Evolutionary conservation across 2,329 filamentous ascomycete genomes (phyloP).

Genomic region (Acephala macrosclerotiorum): DNA sequence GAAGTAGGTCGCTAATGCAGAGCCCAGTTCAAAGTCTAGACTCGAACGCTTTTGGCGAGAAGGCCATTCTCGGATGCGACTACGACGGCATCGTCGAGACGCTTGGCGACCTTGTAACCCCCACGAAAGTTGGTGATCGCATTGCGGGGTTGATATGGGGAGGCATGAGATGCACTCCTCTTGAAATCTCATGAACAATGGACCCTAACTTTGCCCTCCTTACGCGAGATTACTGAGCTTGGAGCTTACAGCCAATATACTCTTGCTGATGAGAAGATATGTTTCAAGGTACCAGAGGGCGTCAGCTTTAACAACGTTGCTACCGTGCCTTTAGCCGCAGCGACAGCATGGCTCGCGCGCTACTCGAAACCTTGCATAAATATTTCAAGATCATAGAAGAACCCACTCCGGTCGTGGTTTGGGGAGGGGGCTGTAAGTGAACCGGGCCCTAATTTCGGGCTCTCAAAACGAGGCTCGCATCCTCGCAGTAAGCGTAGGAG

Average conservation of each 20-base stretch:
- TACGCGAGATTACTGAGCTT: not conserved
- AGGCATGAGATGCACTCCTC: slow-evolving; percentile 35
- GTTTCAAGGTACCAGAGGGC: too few species aligned
- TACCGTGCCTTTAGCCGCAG: slow-evolving; percentile 48
- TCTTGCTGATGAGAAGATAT: too few species aligned
- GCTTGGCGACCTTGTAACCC: slow-evolving; percentile 43
- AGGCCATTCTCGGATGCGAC: slow-evolving; percentile 48
- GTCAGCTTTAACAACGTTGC: not conserved
- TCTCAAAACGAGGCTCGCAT: not conserved
- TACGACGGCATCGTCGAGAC: slow-evolving; percentile 47
- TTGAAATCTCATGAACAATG: not conserved
- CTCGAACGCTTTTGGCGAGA: slow-evolving; percentile 47
- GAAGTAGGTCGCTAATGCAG: too few species aligned
- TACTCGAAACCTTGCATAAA: slow-evolving; percentile 48
- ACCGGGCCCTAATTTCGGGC: not conserved
- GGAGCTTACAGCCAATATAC: too few species aligned
- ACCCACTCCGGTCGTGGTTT: not conserved
- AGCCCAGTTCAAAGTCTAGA: slow-evolving; percentile 46
- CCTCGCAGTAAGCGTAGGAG: slow-evolving; percentile 47
- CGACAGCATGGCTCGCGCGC: slow-evolving; percentile 50
- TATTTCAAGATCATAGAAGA: slow-evolving; percentile 40
- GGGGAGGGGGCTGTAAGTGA: not conserved
- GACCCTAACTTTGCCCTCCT: not conserved
- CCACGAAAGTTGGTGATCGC: slow-evolving; percentile 36
- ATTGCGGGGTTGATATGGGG: slow-evolving; percentile 46